Base-by-base conservation (phyloP, 2,329 filamentous ascomycete genomes). In the Didymella segeticola region DNA sequence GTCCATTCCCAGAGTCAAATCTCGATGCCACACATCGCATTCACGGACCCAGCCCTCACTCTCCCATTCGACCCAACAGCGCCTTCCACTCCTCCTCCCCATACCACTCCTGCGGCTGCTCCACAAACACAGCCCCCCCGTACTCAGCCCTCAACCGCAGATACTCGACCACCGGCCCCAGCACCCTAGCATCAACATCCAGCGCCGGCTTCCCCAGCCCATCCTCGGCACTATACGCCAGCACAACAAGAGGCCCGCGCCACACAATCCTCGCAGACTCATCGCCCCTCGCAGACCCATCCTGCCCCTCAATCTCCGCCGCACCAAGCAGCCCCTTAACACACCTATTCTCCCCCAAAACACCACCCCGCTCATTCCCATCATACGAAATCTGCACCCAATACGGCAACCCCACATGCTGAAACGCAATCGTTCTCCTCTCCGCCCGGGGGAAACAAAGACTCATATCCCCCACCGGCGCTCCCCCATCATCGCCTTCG, bases 41-140 rank as follows among this genome's bases (percentile, higher is more conserved):
- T n/a, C n/a, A n/a, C n/a, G n/a, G n/a, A n/a, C n/a, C n/a, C 25
- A 27, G 9, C 11, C 29, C 14, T 39, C 23, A 27, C 37, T 39
- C 7, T 25, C 4, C 12, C 22, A 2, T n/a, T 22, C 11, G 12
- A 12, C 17, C 34, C 36, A 42, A 14, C 7, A 63, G 33, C 15
- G 10, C 20, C 39, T 14, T 31, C 47, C 42, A 53, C 20, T 55
- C 47, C 5, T 39, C 39, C 38, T 52, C 39, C 4, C 25, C 42
- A 41, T 48, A 63, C 25, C 39, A 46, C 26, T 34, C 33, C 27
- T 60, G 61, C 45, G 60, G 60, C 33, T 63, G 58, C 51, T 63
- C 23, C 37, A 63, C 51, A 38, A 60, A 56, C 1, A 60, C 41
- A 15, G 43, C 50, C 1, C 58, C 58, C 26, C 30, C 27, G 43